Base-by-base conservation (phyloP, 106 monocot species). In the Phalaenopsis equestris region DNA sequence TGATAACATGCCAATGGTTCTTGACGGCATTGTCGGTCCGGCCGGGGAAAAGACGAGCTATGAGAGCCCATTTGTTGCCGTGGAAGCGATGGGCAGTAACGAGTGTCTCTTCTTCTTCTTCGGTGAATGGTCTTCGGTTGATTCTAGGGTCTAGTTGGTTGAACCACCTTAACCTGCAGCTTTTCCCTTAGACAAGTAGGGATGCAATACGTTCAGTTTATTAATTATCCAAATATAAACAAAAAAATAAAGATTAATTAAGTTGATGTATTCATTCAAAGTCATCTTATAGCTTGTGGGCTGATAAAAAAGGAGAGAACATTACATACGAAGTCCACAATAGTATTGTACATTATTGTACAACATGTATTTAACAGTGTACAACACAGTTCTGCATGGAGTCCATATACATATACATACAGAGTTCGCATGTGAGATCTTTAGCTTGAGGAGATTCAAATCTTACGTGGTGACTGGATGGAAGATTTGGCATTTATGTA, bases 1-100 rank as follows among this genome's bases (percentile, higher is more conserved):
- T 89, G 80, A 95, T 83, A 19, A 95, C 92, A 36, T 95, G 95
- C 96, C 96, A 96, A 45, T 96, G 93, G 81, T 96, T 96, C 86
- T 96, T 96, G 67, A 96, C 89, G 2, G 93, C 91, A 42, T 96
- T 96, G 81, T 96, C 96, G 10, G 96, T 96, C 36, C 93, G 75
- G 17, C 96, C 96, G 36, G 96, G 96, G 80, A 96, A 93, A 68
- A 90, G 87, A 15, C 93, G 83, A 12, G 96, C 86, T 46, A 96
- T 96, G 41, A 90, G 84, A 9, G 96, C 91, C 96, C 96, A 96
- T 82, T 85, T 91, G 88, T 96, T 96, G 73, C 96, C 96, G 55
- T 96, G 89, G 64, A 85, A 38, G 10, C 89, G 72, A 72, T 95
- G 95, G 1, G 92, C 86, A 6, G 78, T 78, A n/a, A 95, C 84